Percentiles rank a stretch among this genome's conserved stretches.
Evolutionary conservation across 2,329 filamentous ascomycete genomes (phyloP).

Genomic region (Zalaria sp.): DNA sequence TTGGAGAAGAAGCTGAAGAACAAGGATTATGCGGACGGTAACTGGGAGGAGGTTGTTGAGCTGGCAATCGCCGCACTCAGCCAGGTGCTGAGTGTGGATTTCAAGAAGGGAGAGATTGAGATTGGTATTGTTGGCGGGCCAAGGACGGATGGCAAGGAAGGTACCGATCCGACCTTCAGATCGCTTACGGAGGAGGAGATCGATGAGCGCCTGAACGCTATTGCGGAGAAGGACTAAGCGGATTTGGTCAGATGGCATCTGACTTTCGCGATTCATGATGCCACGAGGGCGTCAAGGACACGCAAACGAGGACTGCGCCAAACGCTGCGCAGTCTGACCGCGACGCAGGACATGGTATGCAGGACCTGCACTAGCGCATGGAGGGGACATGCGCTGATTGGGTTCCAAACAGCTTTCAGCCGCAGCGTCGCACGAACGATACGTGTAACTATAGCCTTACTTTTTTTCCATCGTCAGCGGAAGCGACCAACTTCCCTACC

Average conservation of each 20-base stretch:
- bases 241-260: too few relatives aligned
- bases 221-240: conserved; percentile 89
- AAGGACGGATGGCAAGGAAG: conserved; percentile 66
- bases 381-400: background rate
- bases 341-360: background rate
- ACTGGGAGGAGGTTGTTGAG: conserved; percentile 96
- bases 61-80: conserved; percentile 89
- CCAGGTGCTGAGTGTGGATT: conserved; percentile 95
- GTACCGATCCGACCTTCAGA: conserved; percentile 66
- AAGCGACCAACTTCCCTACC: too few relatives aligned
- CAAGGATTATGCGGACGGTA: conserved; percentile 85
- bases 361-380: background rate
- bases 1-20: conserved; percentile 99
- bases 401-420: background rate
- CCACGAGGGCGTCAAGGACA: too few relatives aligned
- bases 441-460: background rate
- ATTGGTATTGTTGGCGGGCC: conserved; percentile 93
- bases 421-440: background rate
- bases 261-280: too few relatives aligned
- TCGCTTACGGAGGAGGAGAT: conserved; percentile 94
- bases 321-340: too few relatives aligned
- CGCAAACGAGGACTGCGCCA: too few relatives aligned
- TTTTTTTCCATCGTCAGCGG: background rate
- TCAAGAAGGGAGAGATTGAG: conserved; percentile 98
- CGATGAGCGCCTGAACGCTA: conserved; percentile 92